A percentile compares a stretch with the other conserved stretches of the same genome.
phyloP scores from a whole-genome alignment of 139 green algal species.

The Nannochloris sp. region DNA sequence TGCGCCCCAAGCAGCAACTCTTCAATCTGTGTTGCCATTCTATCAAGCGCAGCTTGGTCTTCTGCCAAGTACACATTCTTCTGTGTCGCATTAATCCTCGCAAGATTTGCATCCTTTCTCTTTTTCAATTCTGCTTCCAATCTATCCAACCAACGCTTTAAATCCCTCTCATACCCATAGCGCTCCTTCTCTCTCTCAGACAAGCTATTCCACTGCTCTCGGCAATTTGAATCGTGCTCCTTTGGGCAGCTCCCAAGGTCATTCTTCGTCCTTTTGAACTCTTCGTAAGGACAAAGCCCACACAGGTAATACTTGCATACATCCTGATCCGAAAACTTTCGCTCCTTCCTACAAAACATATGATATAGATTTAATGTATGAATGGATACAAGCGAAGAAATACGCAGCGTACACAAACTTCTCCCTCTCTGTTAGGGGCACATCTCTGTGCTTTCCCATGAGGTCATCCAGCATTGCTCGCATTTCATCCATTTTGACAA shows the following conservation, averaged over 20 bases:
- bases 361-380: not conserved
- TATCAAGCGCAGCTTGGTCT: conserved; percentile 28
- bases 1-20: conserved; percentile 29
- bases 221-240: conserved; percentile 33
- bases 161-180: conserved; percentile 32
- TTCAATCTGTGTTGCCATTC: conserved; percentile 23
- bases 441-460: conserved; percentile 32
- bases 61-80: conserved; percentile 9
- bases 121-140: conserved; percentile 33
- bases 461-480: conserved; percentile 35
- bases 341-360: not conserved
- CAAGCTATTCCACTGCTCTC: conserved; percentile 30
- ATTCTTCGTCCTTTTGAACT: conserved; percentile 43
- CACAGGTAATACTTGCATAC: conserved; percentile 35
- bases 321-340: conserved; percentile 31
- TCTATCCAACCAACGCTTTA: conserved; percentile 30
- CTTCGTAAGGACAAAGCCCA: conserved; percentile 41
- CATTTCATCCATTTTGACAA: conserved; percentile 29
- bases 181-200: conserved; percentile 27
- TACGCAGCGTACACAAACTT: conserved; percentile 7
- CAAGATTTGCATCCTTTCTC: conserved; percentile 31
- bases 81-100: conserved; percentile 17
- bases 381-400: not conserved
- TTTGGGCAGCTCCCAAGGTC: conserved; percentile 34
- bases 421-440: conserved; percentile 7